These are phyloP conservation scores for Sideroxylon spinosum DNA, from an alignment of 179 eudicot genomes.

Conservation along the genomic window DNA sequence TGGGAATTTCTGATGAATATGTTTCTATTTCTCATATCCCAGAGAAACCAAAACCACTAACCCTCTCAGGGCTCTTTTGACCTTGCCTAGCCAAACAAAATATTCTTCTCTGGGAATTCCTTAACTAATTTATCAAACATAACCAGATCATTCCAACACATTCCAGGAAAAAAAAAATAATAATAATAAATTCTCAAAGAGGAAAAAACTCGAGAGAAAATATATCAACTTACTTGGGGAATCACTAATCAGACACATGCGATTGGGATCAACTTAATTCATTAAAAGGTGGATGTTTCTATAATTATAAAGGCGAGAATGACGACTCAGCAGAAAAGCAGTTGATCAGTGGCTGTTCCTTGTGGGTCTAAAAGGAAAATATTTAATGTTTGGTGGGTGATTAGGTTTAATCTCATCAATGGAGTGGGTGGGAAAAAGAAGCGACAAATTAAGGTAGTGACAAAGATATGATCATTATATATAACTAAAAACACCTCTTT, in stretches of 20 bases:
- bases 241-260: background rate
- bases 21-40: background rate
- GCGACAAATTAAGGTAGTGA: background rate
- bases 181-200: too few species aligned
- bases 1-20: conserved; percentile 12
- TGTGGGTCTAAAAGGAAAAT: background rate
- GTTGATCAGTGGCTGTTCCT: background rate
- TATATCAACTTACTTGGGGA: background rate
- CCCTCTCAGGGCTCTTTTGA: background rate
- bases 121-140: background rate
- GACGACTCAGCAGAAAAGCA: background rate
- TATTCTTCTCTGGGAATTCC: background rate
- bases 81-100: background rate
- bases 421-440: conserved; percentile 18
- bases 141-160: background rate
- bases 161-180: background rate
- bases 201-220: background rate
- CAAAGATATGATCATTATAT: background rate
- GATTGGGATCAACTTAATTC: background rate
- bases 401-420: conserved; percentile 6
- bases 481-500: too few species aligned
- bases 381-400: background rate
- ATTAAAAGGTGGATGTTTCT: background rate
- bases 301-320: background rate
- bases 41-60: background rate